Percentiles rank a stretch among this genome's conserved stretches.
Conservation (phyloP, 2,329 filamentous ascomycete species). For the Malbranchea cinnamomea region DNA sequence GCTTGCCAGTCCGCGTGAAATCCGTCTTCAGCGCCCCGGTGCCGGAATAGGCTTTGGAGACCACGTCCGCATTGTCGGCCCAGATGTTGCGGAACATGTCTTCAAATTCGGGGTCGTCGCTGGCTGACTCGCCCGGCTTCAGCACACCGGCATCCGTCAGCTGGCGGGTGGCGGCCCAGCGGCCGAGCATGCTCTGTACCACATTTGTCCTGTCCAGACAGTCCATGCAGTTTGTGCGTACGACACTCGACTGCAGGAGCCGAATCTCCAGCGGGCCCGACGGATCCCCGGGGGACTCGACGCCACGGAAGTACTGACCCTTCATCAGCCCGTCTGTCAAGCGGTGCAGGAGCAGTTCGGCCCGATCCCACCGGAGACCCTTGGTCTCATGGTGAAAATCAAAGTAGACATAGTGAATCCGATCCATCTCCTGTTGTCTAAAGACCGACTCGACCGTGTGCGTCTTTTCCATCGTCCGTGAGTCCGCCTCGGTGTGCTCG, state of each 20-base stretch:
- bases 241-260: constrained; percentile 70
- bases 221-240: constrained; percentile 98
- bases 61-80: constrained; percentile 96
- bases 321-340: constrained; percentile 59
- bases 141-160: constrained; percentile 73
- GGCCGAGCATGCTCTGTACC: constrained; percentile 90
- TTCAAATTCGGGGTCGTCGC: constrained; percentile 70
- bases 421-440: constrained; percentile 54
- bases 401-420: constrained; percentile 92
- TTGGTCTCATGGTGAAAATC: constrained; percentile 98
- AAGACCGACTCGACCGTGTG: constrained; percentile 54
- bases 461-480: constrained; percentile 62
- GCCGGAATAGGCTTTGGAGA: constrained; percentile 83
- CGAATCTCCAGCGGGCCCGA: constrained; percentile 65
- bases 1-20: constrained; percentile 81
- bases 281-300: constrained; percentile 61
- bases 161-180: constrained; percentile 77
- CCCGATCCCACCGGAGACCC: constrained; percentile 83
- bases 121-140: constrained; percentile 58
- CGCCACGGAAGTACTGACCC: constrained; percentile 84
- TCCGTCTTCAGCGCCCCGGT: constrained; percentile 97
- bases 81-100: constrained; percentile 90
- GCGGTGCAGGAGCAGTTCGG: constrained; percentile 70
- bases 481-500: constrained; percentile 51
- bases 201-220: constrained; percentile 96